These are phyloP conservation scores for Raffaelea albimanens DNA, from an alignment of 2,329 filamentous ascomycete genomes.

Conservation along the genomic window DNA sequence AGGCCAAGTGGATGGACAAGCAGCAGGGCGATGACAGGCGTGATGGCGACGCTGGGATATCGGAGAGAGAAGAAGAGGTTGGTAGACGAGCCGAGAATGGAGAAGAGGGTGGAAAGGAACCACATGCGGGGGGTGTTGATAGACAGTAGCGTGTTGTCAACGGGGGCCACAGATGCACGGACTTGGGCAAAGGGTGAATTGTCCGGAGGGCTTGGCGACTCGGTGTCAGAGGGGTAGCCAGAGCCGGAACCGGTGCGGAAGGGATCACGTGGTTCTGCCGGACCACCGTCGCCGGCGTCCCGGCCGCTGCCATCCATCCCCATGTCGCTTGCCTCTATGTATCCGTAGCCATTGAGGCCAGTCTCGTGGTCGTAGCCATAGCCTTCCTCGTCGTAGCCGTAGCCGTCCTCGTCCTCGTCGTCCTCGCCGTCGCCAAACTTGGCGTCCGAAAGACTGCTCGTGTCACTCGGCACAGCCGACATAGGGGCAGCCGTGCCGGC, in stretches of 20 bases:
- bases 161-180: constrained; percentile 66
- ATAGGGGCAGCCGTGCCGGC: constrained; percentile 42
- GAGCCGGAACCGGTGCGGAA: background rate
- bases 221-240: constrained; percentile 6
- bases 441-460: constrained; percentile 1
- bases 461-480: constrained; percentile 32
- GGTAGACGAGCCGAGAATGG: constrained; percentile 70
- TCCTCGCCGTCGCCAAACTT: background rate
- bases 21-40: constrained; percentile 76
- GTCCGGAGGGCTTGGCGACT: constrained; percentile 49
- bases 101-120: constrained; percentile 69
- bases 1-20: constrained; percentile 77
- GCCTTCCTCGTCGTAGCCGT: background rate
- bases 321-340: no score
- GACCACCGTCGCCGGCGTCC: no score
- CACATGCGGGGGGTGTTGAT: constrained; percentile 87
- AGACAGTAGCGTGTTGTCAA: constrained; percentile 66
- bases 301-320: no score
- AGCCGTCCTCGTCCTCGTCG: background rate
- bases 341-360: background rate
- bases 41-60: constrained; percentile 85
- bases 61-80: constrained; percentile 84
- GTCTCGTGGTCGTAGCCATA: background rate
- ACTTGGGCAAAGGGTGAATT: constrained; percentile 73
- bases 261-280: no score